phyloP scores from a whole-genome alignment of 768 basidiomycete genomes.

The Coprinopsis strossmayeri region DNA sequence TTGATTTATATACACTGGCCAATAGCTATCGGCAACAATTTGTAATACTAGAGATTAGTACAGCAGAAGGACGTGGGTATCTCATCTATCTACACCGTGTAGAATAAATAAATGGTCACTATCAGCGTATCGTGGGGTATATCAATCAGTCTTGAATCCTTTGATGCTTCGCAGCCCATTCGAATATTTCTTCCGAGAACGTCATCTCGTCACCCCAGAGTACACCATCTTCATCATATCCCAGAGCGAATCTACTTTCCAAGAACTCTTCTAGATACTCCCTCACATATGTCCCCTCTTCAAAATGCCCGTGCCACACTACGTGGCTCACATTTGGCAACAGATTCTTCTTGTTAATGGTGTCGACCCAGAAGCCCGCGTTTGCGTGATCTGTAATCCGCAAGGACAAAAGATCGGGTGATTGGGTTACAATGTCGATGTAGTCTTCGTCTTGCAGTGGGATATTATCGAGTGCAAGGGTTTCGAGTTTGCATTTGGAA shows the following conservation, averaged over 20 bases:
- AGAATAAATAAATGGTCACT: not conserved
- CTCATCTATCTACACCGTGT: too few species aligned
- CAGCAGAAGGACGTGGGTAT: too few species aligned
- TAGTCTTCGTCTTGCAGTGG: conserved; percentile 2
- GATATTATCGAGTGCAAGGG: not conserved
- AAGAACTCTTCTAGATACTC: not conserved
- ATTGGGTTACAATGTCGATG: not conserved
- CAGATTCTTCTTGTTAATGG: not conserved
- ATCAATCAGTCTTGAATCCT: not conserved
- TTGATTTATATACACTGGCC: too few species aligned
- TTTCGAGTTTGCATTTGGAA: not conserved
- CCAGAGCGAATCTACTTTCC: not conserved
- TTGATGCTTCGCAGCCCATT: not conserved
- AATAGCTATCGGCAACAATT: too few species aligned
- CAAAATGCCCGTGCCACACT: not conserved
- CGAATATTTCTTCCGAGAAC: not conserved
- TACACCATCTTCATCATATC: not conserved
- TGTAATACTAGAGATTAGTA: too few species aligned
- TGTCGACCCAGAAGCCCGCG: not conserved
- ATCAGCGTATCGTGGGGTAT: not conserved
- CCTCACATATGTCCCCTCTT: not conserved
- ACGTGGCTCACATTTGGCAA: not conserved
- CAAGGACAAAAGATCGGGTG: not conserved
- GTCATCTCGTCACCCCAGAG: not conserved
- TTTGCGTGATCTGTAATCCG: not conserved